phyloP scores from a whole-genome alignment of 1,284 basidiomycete species.

The Gymnopus androsaceus region DNA sequence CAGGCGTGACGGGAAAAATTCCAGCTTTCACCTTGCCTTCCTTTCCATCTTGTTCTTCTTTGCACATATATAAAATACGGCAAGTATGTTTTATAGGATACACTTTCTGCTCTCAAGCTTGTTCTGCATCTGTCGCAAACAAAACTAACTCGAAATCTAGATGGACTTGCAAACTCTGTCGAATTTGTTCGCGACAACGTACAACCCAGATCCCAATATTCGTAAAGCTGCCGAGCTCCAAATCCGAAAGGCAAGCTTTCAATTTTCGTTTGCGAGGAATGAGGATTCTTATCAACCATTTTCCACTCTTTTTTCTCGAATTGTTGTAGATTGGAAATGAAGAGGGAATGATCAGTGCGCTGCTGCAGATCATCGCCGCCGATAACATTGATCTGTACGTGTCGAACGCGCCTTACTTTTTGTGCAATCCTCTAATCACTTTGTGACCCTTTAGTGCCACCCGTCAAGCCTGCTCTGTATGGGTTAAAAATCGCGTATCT shows the following conservation, averaged over 20 bases:
- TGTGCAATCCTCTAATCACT: slow-evolving; percentile 11
- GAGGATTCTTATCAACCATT: background rate
- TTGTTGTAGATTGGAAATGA: slow-evolving; percentile 63
- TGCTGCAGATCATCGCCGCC: slow-evolving; percentile 79
- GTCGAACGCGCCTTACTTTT: slow-evolving; percentile 38
- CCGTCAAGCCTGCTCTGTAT: slow-evolving; percentile 79
- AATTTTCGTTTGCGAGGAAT: no score
- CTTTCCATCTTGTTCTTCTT: no score
- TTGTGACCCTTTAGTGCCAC: slow-evolving; percentile 52
- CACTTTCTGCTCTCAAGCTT: no score
- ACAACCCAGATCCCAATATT: slow-evolving; percentile 82
- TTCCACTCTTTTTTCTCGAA: background rate
- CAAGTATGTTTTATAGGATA: no score
- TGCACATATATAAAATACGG: no score
- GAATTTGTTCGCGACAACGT: slow-evolving; percentile 76
- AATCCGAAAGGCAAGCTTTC: slow-evolving; percentile 69
- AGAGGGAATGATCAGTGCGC: slow-evolving; percentile 76
- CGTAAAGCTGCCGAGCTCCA: slow-evolving; percentile 81
- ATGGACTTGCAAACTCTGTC: slow-evolving; percentile 82
- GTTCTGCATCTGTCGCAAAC: no score
- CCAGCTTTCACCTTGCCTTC: no score
- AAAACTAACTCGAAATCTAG: slow-evolving; percentile 5
- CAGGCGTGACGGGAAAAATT: no score
- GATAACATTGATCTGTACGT: slow-evolving; percentile 78
- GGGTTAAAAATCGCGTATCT: slow-evolving; percentile 83